Percentiles rank a stretch among this genome's conserved stretches.
Evolutionary conservation across 305 asterid genomes (phyloP).

Genomic region (Fraxinus albicans): DNA sequence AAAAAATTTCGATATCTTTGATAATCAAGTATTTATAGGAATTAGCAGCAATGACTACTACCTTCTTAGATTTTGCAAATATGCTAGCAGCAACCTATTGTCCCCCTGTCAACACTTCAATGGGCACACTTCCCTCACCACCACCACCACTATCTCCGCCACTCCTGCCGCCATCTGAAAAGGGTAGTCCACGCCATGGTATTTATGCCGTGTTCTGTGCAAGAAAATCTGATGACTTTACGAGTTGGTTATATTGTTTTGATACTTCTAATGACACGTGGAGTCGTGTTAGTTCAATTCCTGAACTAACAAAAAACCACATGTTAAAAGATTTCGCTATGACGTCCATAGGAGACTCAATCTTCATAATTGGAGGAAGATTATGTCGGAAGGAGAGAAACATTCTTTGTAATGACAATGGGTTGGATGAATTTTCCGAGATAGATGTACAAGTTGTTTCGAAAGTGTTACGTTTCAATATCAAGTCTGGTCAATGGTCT

Average conservation of each 20-base stretch:
- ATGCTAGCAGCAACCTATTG: not conserved
- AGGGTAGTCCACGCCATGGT: constrained; percentile 1
- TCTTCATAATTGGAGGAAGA: constrained; percentile 44
- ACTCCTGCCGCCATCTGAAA: not conserved
- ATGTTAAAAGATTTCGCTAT: constrained; percentile 43
- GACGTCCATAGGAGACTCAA: constrained; percentile 27
- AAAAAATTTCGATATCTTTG: not conserved
- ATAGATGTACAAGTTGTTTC: constrained; percentile 26
- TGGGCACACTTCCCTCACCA: constrained; percentile 17
- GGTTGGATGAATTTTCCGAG: constrained; percentile 12
- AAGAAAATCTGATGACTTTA: constrained; percentile 2
- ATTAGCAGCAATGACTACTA: not conserved
- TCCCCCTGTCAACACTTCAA: constrained; percentile 4
- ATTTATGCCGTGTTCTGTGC: constrained; percentile 32
- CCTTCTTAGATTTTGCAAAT: not conserved
- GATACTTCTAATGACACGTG: constrained; percentile 29
- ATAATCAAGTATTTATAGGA: not conserved
- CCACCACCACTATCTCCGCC: constrained; percentile 4
- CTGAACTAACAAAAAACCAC: constrained; percentile 24
- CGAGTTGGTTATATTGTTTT: constrained; percentile 37
- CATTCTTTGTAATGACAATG: not conserved
- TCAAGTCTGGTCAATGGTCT: constrained; percentile 26
- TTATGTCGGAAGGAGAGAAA: constrained; percentile 25
- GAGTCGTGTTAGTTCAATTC: constrained; percentile 27
- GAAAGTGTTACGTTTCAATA: constrained; percentile 26